Conservation (phyloP, 257 asterid genomes). For the Echites panduratus region DNA sequence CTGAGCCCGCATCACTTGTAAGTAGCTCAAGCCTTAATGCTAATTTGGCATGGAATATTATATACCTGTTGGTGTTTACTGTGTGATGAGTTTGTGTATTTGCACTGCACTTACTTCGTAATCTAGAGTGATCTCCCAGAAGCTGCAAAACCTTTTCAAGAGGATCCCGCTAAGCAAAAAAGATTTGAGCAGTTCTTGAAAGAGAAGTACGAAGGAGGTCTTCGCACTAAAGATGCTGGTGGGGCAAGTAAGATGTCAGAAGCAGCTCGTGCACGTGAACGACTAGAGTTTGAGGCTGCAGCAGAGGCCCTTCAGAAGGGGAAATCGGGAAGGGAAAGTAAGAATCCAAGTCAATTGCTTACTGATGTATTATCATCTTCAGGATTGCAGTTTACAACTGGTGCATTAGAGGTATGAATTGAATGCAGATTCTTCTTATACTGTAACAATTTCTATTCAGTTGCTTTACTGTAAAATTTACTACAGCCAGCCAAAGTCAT, state of each 20-base stretch:
- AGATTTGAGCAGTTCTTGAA: constrained; percentile 94
- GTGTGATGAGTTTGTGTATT: background rate
- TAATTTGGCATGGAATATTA: constrained; percentile 5
- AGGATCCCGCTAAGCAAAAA: constrained; percentile 77
- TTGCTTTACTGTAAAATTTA: constrained; percentile 15
- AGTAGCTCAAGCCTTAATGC: constrained; percentile 34
- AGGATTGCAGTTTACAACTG: constrained; percentile 67
- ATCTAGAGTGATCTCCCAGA: constrained; percentile 52
- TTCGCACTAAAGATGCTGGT: constrained; percentile 74
- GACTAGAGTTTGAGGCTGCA: constrained; percentile 85
- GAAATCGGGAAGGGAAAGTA: constrained; percentile 39
- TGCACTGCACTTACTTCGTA: constrained; percentile 1
- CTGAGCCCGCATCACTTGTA: constrained; percentile 62
- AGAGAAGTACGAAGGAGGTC: constrained; percentile 94
- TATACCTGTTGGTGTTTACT: background rate
- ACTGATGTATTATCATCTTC: constrained; percentile 40
- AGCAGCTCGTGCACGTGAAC: constrained; percentile 97
- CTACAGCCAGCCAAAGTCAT: constrained; percentile 44
- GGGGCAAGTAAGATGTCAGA: constrained; percentile 90
- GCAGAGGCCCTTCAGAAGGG: constrained; percentile 60
- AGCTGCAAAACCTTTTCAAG: constrained; percentile 53
- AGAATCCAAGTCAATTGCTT: constrained; percentile 44
- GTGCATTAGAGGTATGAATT: constrained; percentile 57
- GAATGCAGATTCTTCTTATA: constrained; percentile 11
- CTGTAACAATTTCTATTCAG: constrained; percentile 6